phyloP scores from a whole-genome alignment of 2,329 filamentous ascomycete genomes.

The Penicillium sp. region DNA sequence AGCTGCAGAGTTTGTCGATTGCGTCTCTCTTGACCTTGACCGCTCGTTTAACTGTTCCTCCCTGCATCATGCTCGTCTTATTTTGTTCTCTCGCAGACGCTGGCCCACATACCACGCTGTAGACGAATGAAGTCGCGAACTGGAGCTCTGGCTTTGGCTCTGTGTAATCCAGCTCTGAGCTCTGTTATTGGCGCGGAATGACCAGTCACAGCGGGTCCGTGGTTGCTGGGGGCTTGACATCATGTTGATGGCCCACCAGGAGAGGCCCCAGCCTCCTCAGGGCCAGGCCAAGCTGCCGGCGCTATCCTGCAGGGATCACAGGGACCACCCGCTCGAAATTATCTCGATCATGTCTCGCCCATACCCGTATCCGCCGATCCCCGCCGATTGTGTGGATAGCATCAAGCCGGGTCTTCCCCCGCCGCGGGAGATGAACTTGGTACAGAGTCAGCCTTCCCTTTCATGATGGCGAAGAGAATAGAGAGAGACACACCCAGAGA shows the following conservation, averaged over 20 bases:
- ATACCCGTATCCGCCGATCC: constrained; percentile 19
- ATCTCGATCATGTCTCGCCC: constrained; percentile 7
- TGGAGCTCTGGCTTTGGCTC: too few relatives aligned
- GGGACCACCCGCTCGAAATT: neutral
- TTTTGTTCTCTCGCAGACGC: neutral
- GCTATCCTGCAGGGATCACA: constrained; percentile 8
- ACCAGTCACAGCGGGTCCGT: constrained; percentile 3
- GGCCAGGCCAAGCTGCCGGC: neutral
- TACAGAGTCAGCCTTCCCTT: constrained; percentile 10
- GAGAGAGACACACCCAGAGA: too few relatives aligned
- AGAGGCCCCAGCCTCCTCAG: neutral
- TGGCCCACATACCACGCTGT: too few relatives aligned
- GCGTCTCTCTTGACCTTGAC: constrained; percentile 6
- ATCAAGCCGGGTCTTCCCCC: constrained; percentile 5
- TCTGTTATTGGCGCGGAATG: constrained; percentile 8
- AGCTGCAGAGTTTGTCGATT: constrained; percentile 11
- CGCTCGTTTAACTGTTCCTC: constrained; percentile 3
- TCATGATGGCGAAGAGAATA: too few relatives aligned
- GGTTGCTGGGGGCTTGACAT: constrained; percentile 16
- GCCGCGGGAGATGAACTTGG: constrained; percentile 11
- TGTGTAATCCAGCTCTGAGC: constrained; percentile 1
- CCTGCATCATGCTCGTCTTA: neutral
- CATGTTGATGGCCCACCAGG: constrained; percentile 15
- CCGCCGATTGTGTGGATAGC: constrained; percentile 15
- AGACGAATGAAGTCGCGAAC: neutral